A percentile compares a stretch with the other conserved stretches of the same genome.
phyloP scores from a whole-genome alignment of 345 rosid species.

The Hibiscus trionum region DNA sequence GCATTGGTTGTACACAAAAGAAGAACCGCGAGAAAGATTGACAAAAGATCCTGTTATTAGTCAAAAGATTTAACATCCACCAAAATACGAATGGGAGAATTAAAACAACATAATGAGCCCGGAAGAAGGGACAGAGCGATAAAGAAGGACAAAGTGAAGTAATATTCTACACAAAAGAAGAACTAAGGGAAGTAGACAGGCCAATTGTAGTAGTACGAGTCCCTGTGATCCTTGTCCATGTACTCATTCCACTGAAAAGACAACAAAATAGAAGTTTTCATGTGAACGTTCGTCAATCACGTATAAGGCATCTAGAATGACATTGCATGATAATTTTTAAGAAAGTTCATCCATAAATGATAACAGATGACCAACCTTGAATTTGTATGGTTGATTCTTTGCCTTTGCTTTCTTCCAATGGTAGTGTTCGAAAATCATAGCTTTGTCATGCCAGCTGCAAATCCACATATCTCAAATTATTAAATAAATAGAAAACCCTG shows the following conservation, averaged over 20 bases:
- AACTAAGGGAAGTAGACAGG: slow-evolving; percentile 68
- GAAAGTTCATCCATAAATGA: neutral
- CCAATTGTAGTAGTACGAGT: slow-evolving; percentile 76
- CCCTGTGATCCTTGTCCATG: slow-evolving; percentile 65
- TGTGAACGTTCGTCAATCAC: neutral
- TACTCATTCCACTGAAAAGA: slow-evolving; percentile 72
- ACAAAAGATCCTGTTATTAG: neutral
- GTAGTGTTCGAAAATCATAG: slow-evolving; percentile 72
- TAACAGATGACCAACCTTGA: slow-evolving; percentile 38
- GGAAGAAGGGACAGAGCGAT: neutral
- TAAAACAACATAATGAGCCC: neutral
- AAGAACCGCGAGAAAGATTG: neutral
- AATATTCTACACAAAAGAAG: neutral
- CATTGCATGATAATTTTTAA: neutral
- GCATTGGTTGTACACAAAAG: neutral
- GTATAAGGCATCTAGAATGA: neutral
- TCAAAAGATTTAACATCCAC: neutral
- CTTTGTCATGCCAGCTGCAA: slow-evolving; percentile 91
- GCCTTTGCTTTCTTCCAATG: slow-evolving; percentile 80
- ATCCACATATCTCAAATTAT: neutral
- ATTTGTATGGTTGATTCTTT: slow-evolving; percentile 68
- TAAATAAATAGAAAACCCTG: neutral
- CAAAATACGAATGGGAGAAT: neutral
- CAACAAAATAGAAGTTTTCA: slow-evolving; percentile 12
- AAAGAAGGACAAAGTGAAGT: neutral